phyloP scores from a whole-genome alignment of 2,329 filamentous ascomycete genomes.

The Trichoderma arundinaceum region DNA sequence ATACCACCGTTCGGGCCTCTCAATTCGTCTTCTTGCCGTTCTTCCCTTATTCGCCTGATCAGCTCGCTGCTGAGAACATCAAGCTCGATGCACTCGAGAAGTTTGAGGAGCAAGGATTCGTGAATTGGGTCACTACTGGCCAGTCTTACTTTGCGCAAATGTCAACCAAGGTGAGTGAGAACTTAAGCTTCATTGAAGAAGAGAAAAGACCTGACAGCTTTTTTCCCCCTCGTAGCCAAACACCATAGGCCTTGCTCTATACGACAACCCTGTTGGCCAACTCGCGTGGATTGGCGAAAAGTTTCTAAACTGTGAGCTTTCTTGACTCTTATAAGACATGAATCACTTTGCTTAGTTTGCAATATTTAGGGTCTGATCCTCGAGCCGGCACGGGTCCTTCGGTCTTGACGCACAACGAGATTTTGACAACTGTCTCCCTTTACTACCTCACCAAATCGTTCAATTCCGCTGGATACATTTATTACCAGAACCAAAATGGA shows the following conservation, averaged over 20 bases:
- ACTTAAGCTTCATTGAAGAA: not conserved
- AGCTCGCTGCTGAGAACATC: conserved; percentile 30
- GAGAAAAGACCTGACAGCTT: not conserved
- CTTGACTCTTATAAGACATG: too few species aligned
- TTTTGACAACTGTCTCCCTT: conserved; percentile 35
- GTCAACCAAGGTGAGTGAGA: conserved; percentile 30
- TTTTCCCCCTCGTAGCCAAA: conserved; percentile 40
- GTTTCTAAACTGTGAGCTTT: conserved; percentile 34
- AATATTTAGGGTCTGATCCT: conserved; percentile 30
- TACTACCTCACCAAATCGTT: conserved; percentile 39
- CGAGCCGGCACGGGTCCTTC: conserved; percentile 33
- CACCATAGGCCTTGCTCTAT: conserved; percentile 49
- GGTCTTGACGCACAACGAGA: conserved; percentile 34
- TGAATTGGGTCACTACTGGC: conserved; percentile 23
- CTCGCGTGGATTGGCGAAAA: conserved; percentile 53
- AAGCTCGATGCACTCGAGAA: conserved; percentile 26
- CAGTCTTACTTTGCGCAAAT: conserved; percentile 34
- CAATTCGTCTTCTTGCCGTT: conserved; percentile 35
- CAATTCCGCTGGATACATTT: conserved; percentile 35
- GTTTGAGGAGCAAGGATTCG: conserved; percentile 14
- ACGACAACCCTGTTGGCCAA: conserved; percentile 51
- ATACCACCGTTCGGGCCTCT: conserved; percentile 28
- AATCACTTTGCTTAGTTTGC: not conserved
- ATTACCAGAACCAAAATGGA: conserved; percentile 31
- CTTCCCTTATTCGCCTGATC: conserved; percentile 9